phyloP scores from a whole-genome alignment of 352 stramenopile species.

The Pythium phragmiticola region DNA sequence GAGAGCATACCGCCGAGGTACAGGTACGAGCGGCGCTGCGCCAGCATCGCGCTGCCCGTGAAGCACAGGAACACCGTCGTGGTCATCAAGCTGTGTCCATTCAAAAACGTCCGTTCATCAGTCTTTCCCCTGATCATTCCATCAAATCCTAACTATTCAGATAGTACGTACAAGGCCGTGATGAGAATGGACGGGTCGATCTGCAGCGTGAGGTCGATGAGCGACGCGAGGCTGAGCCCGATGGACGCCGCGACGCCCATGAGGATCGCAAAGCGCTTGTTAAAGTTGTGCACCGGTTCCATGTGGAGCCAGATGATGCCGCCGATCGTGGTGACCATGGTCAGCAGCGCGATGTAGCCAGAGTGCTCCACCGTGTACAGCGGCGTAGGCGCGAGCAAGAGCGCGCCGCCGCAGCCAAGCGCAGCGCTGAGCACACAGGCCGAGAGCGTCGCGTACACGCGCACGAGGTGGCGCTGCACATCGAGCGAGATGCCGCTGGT shows the following conservation, averaged over 20 bases:
- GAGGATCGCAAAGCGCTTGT: constrained; percentile 66
- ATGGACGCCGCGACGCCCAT: constrained; percentile 65
- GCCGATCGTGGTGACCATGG: constrained; percentile 43
- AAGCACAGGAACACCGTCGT: constrained; percentile 87
- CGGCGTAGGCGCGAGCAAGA: constrained; percentile 36
- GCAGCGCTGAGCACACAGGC: constrained; percentile 56
- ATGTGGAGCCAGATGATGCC: constrained; percentile 63
- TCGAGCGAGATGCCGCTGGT: constrained; percentile 63
- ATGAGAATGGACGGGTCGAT: constrained; percentile 80
- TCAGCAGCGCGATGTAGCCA: constrained; percentile 41
- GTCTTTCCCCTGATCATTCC: background rate
- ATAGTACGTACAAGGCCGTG: constrained; percentile 56
- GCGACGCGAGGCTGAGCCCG: constrained; percentile 65
- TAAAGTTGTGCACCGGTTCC: constrained; percentile 52
- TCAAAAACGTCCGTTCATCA: constrained; percentile 4
- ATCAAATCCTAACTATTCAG: too few relatives aligned
- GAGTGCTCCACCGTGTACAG: constrained; percentile 35
- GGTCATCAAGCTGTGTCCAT: constrained; percentile 45
- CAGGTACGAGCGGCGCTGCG: constrained; percentile 76
- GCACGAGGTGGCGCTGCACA: constrained; percentile 65
- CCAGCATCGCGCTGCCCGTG: constrained; percentile 70
- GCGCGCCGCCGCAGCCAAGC: constrained; percentile 37
- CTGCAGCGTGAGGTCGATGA: constrained; percentile 72
- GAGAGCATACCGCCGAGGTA: constrained; percentile 81
- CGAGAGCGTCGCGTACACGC: constrained; percentile 70